Percentiles rank a stretch among this genome's conserved stretches.
phyloP scores from a whole-genome alignment of 2,329 filamentous ascomycete genomes.

The Colletotrichum sp. region DNA sequence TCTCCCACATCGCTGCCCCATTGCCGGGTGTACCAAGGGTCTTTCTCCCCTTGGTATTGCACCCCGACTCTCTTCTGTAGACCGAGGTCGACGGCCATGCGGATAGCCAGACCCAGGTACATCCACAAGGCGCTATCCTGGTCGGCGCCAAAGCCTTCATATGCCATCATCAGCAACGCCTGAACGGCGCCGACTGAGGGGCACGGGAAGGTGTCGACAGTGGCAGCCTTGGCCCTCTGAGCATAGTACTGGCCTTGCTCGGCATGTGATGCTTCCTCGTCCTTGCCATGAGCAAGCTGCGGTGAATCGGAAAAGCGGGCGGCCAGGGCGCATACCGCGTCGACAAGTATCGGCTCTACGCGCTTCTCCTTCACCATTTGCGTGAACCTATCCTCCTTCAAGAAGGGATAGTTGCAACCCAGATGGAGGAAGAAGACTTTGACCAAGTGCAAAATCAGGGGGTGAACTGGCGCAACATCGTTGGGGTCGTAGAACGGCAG shows the following conservation, averaged over 20 bases:
- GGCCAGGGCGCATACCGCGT: conserved; percentile 82
- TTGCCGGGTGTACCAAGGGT: conserved; percentile 52
- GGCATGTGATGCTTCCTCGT: conserved; percentile 56
- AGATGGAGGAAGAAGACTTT: conserved; percentile 83
- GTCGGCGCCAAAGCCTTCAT: conserved; percentile 87
- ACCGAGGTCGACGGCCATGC: conserved; percentile 81
- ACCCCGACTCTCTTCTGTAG: conserved; percentile 83
- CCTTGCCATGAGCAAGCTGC: conserved; percentile 52
- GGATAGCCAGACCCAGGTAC: conserved; percentile 87
- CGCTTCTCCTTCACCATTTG: conserved; percentile 80
- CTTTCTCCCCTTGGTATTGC: conserved; percentile 60
- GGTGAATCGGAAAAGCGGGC: conserved; percentile 77
- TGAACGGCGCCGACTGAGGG: conserved; percentile 85
- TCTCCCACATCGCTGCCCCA: conserved; percentile 33
- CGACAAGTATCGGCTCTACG: conserved; percentile 83
- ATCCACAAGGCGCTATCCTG: conserved; percentile 93
- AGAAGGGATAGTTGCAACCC: conserved; percentile 85
- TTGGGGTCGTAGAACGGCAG: conserved; percentile 79
- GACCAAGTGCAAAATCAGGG: conserved; percentile 77
- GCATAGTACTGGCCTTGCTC: conserved; percentile 81
- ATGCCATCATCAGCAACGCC: conserved; percentile 82
- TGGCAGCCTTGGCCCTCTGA: conserved; percentile 80
- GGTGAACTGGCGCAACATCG: conserved; percentile 72
- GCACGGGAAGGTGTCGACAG: conserved; percentile 82
- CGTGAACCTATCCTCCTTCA: conserved; percentile 75